These are phyloP conservation scores for Cyclotella cryptica DNA, from an alignment of 108 stramenopile species.

Conservation along the genomic window DNA sequence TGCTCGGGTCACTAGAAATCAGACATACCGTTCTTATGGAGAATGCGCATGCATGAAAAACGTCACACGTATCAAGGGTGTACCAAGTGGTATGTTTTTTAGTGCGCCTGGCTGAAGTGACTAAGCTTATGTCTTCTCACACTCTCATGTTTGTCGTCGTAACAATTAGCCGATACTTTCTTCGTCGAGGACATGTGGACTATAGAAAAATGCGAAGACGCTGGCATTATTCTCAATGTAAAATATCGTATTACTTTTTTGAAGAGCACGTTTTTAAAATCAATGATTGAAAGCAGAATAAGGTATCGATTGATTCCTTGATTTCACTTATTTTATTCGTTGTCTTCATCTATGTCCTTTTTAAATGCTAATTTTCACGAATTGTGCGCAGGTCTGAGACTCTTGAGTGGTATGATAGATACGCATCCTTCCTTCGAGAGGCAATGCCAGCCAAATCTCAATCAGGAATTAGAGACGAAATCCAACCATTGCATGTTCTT, in stretches of 20 bases:
- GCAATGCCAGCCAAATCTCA: neutral
- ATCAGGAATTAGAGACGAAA: neutral
- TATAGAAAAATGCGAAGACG: slow-evolving; percentile 49
- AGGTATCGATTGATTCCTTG: neutral
- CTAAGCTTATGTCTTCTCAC: neutral
- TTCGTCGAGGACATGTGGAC: slow-evolving; percentile 75
- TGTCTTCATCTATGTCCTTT: neutral
- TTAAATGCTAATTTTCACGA: neutral
- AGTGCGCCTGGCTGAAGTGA: neutral
- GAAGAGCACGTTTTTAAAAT: slow-evolving; percentile 69
- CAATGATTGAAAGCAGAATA: slow-evolving; percentile 64
- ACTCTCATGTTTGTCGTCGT: neutral
- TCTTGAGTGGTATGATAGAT: slow-evolving; percentile 15
- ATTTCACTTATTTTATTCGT: neutral
- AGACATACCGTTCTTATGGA: slow-evolving; percentile 44
- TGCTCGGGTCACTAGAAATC: slow-evolving; percentile 33
- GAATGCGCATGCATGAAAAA: slow-evolving; percentile 35
- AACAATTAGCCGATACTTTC: slow-evolving; percentile 64
- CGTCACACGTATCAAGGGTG: slow-evolving; percentile 32
- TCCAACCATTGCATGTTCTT: neutral
- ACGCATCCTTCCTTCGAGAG: slow-evolving; percentile 10
- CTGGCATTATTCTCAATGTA: slow-evolving; percentile 47
- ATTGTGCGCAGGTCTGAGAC: neutral
- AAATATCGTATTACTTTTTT: slow-evolving; percentile 58
- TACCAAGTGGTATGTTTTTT: slow-evolving; percentile 17